Evolutionary conservation across 768 basidiomycete genomes (phyloP), one percentile per base, ranked within the genome.

Genomic region (Podaxis sp.): DNA sequence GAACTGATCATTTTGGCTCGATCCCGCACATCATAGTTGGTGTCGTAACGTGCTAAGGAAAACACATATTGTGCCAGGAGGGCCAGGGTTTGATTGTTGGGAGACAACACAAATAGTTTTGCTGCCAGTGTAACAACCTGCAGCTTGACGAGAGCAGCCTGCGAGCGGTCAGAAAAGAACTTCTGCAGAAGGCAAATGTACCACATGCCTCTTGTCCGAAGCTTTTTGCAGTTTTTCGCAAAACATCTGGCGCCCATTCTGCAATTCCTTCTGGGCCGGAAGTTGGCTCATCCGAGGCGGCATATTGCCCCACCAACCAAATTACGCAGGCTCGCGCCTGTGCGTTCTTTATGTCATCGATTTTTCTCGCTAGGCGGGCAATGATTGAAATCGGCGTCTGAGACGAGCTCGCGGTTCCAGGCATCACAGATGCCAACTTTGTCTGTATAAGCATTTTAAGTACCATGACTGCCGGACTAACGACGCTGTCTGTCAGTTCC

Each of bases 271-370:
- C 83, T 2, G 84, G 79, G 1, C 78, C 73, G 17, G 74, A 66
- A 44, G 67, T 63, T 26, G 68, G 70, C 44, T 75, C 76, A 17
- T 72, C 69, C 5, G 74, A 72, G 13, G 81, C 80, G 17, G 90
- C 85, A 70, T 93, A 93, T 72, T 97, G 94, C 0, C 96, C 96
- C 0, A 95, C 94, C 0, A 98, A 84, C 95, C 96, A 97, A 26
- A 94, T 76, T 1, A 98, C 87, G 67, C 92, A 95, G 0, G 96
- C 94, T 33, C 93, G 79, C 1, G 96, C 95, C 68, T 87, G 84
- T 1, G 88, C 79, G 68, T 95, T 92, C 6, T 79, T 83, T 56
- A 98, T 92, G 57, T 87, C 88, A 53, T 94, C 92, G 52, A 96
- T 83, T 36, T 84, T 83, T 54, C 84, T 81, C 0, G 94, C 93